Evolutionary conservation across 352 stramenopile genomes (phyloP).

Genomic region (Phytophthora cryptogea): DNA sequence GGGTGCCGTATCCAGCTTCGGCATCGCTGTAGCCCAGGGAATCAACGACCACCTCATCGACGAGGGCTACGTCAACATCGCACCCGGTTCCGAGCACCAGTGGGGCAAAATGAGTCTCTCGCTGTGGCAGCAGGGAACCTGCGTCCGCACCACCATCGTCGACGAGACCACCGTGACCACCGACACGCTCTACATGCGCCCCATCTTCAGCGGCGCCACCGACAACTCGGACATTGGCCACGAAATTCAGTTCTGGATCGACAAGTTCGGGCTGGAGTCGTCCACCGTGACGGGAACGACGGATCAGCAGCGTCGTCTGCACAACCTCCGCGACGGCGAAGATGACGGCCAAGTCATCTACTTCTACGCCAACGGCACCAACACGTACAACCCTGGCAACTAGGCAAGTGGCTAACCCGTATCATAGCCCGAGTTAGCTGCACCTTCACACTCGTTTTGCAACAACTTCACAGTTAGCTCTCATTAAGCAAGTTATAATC

Average conservation of each 20-base stretch:
- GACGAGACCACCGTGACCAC: constrained; percentile 42
- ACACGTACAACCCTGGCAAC: constrained; percentile 24
- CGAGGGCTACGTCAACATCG: constrained; percentile 37
- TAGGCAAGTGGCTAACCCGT: background rate
- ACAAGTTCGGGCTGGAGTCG: constrained; percentile 46
- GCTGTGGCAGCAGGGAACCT: constrained; percentile 54
- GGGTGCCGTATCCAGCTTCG: constrained; percentile 39
- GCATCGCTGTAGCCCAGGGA: constrained; percentile 38
- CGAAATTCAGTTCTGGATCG: constrained; percentile 55
- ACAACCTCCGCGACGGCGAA: constrained; percentile 10
- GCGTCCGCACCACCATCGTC: constrained; percentile 45
- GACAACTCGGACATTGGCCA: constrained; percentile 49
- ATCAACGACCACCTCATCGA: constrained; percentile 42
- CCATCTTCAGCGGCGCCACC: constrained; percentile 55
- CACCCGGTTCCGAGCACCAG: constrained; percentile 30
- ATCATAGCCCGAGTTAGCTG: background rate
- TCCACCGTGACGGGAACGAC: constrained; percentile 20
- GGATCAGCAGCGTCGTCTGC: constrained; percentile 15
- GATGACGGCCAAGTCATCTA: constrained; percentile 21
- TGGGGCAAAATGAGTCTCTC: constrained; percentile 52
- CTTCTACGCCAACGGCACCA: constrained; percentile 41
- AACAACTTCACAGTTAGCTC: background rate
- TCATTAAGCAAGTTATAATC: background rate
- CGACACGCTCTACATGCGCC: constrained; percentile 53
- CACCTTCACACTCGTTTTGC: background rate